These are phyloP conservation scores for Aspergillus cavernicola DNA, from an alignment of 495 filamentous ascomycete species.

Conservation along the genomic window DNA sequence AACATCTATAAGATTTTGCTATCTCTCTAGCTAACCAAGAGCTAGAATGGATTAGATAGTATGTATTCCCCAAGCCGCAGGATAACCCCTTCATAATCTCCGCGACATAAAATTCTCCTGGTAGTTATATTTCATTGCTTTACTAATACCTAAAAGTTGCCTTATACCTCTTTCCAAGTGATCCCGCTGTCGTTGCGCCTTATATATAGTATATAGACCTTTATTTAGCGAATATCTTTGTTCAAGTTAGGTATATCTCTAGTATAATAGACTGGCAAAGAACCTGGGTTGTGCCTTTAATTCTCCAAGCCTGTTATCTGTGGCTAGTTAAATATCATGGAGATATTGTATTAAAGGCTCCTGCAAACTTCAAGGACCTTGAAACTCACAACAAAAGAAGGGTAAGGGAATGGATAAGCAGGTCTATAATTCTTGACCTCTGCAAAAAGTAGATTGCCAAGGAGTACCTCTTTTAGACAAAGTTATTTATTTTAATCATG, in stretches of 20 bases:
- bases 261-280: slow-evolving; percentile 35
- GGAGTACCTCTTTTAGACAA: slow-evolving; percentile 16
- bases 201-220: slow-evolving; percentile 35
- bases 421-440: slow-evolving; percentile 23
- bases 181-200: slow-evolving; percentile 17
- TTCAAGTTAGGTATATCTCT: slow-evolving; percentile 23
- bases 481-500: slow-evolving; percentile 10
- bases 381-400: slow-evolving; percentile 15
- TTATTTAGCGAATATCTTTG: slow-evolving; percentile 34
- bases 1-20: slow-evolving; percentile 18
- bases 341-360: slow-evolving; percentile 23
- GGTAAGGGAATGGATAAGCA: slow-evolving; percentile 18
- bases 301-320: slow-evolving; percentile 21
- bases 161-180: slow-evolving; percentile 23
- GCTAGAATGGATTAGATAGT: slow-evolving; percentile 22
- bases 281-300: slow-evolving; percentile 23
- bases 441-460: slow-evolving; percentile 24
- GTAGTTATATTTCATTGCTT: slow-evolving; percentile 19
- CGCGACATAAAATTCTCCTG: slow-evolving; percentile 20
- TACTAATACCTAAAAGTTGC: slow-evolving; percentile 23
- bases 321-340: slow-evolving; percentile 27
- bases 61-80: slow-evolving; percentile 16
- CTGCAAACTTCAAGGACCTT: slow-evolving; percentile 23
- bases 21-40: slow-evolving; percentile 25
- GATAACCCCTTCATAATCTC: slow-evolving; percentile 15